Base-by-base conservation (phyloP, 345 rosid species). In the Boechera retrofracta region DNA sequence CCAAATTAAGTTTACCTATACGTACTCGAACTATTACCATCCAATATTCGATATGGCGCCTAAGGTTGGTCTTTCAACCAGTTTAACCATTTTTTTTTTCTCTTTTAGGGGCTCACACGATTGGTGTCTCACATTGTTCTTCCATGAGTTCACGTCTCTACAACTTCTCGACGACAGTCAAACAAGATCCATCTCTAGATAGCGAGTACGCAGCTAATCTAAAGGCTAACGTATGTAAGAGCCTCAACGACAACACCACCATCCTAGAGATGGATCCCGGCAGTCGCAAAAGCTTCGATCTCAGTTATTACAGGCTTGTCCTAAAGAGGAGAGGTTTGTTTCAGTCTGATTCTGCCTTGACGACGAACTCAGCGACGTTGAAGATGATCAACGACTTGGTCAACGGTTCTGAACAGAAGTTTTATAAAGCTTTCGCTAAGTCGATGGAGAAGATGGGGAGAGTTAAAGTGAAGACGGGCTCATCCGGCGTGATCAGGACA, bases 381-480 rank as follows among this genome's bases (percentile, higher is more conserved):
- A 72, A 84, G 64, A 55, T 47, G 66, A 59, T 91, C 55, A 82
- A 82, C 31, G 83, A 86, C 47, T 75, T 91, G 11, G 83, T 86
- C 10, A 57, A 78, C 5, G 96, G 93, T 26, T 75, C 98, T 2
- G 58, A 69, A 5, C 8, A 78, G 2, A 83, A 77, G 55, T 90
- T 90, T 81, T 90, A 47, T 18, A 76, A 80, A 29, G 89, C 88
- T 39, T 94, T 94, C 31, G 93, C 87, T 4, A 48, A 42, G 26
- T 85, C 97, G 5, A 83, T 94, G 94, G 97, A 89, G 87, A 91
- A 88, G 81, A 82, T 91, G 94, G 93, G 89, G 8, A 74, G 85
- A 60, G 57, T 86, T 57, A 67, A 89, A 45, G 98, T 89, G 2
- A 90, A 86, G 79, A 88, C 93, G 0, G 97, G 98, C 5, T 52